Evolutionary conservation across 2,329 filamentous ascomycete genomes (phyloP), one percentile per base, ranked within the genome.

Genomic region (Diaporthe sp.): DNA sequence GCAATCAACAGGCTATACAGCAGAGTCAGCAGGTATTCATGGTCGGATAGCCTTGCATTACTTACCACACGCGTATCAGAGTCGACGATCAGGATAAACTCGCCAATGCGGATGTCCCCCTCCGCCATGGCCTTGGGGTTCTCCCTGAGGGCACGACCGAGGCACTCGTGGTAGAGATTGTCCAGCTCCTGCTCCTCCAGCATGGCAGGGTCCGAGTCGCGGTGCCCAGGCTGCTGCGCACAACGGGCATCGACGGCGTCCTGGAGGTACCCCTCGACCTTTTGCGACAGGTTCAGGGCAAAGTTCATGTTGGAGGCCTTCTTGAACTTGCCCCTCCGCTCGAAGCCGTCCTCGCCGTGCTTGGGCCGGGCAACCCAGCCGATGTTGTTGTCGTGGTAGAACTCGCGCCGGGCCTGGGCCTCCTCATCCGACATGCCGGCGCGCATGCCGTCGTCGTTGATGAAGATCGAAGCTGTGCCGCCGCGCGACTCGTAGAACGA

Each of bases 241-340:
- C 51, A 72, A 12, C 71, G 74, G 15, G 82, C 15, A 79, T 81
- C 83, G 79, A 85, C 80, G 73, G 86, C 80, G 6, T 81, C 77
- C 25, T 84, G 83, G 51, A 94, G 84, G 75, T 89, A 89, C 15
- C 90, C 88, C 81, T 94, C 93, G 3, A 93, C 88, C 75, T 89
- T 87, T 80, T 90, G 89, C 49, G 89, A 91, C 71, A 93, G 84
- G 78, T 88, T 89, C 75, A 94, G 85, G 4, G 88, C 92, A 80
- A 92, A 94, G 82, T 94, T 94, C 92, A 94, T 94, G 84, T 94
- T 94, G 39, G 92, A 94, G 1, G 92, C 92, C 83, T 94, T 93
- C 85, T 94, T 94, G 86, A 93, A 94, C 81, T 93, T 93, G 73
- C 92, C 92, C 53, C 86, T 86, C 53, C 90, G 86, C 25, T 88